phyloP scores from a whole-genome alignment of 805 yeast species.

The Naumovozyma dairenensis region DNA sequence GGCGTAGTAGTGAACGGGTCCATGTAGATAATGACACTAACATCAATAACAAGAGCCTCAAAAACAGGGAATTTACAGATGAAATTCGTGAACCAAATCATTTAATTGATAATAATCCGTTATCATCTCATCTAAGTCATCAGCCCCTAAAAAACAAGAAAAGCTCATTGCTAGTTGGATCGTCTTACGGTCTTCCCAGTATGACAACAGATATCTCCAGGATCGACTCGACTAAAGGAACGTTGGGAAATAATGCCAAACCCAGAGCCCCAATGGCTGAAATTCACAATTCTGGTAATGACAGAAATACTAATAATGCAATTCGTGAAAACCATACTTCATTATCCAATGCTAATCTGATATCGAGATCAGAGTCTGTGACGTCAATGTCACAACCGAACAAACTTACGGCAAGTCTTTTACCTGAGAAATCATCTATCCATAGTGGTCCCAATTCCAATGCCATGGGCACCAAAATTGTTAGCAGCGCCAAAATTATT shows the following conservation, averaged over 20 bases:
- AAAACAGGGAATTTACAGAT: too few species aligned
- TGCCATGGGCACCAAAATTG: background rate
- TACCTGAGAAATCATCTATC: background rate
- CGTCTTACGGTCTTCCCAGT: too few species aligned
- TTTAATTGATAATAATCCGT: conserved; percentile 22
- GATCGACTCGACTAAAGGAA: background rate
- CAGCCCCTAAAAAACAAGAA: conserved; percentile 30
- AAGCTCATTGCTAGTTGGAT: conserved; percentile 26
- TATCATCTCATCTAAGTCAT: conserved; percentile 21
- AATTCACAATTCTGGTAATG: too few species aligned
- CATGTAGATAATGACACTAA: background rate
- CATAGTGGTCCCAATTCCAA: background rate
- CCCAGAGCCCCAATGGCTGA: background rate
- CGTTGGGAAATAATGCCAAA: background rate
- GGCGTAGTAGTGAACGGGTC: background rate
- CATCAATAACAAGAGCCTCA: too few species aligned
- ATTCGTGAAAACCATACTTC: background rate
- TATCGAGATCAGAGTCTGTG: background rate
- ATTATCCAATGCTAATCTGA: background rate
- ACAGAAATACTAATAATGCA: background rate
- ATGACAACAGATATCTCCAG: too few species aligned
- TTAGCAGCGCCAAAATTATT: conserved; percentile 10
- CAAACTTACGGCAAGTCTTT: too few species aligned
- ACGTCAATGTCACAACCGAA: too few species aligned
- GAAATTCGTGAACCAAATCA: conserved; percentile 1